Percentiles rank a stretch among this genome's conserved stretches.
Evolutionary conservation across 805 yeast genomes (phyloP).

Genomic region (Ogataea degrootiae): DNA sequence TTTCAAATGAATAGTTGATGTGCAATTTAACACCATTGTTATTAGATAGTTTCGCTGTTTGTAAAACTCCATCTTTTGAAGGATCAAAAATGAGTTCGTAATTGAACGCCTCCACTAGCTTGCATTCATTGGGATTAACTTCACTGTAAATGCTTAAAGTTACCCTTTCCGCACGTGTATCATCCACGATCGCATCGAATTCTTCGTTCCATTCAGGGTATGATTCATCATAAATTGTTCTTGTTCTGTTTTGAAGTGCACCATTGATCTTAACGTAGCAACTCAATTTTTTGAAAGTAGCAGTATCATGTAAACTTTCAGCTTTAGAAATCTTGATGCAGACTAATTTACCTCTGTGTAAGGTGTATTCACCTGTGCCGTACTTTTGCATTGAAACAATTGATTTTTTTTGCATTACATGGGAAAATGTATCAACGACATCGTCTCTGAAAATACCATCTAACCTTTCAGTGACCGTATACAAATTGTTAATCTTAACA

Average conservation of each 20-base stretch:
- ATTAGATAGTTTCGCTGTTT: slow-evolving; percentile 4
- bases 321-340: slow-evolving; percentile 12
- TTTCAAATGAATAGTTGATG: slow-evolving; percentile 13
- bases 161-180: slow-evolving; percentile 4
- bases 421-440: slow-evolving; percentile 10
- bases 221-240: slow-evolving; percentile 10
- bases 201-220: slow-evolving; percentile 20
- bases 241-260: slow-evolving; percentile 13
- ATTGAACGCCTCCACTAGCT: slow-evolving; percentile 7
- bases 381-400: not conserved
- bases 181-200: slow-evolving; percentile 12
- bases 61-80: slow-evolving; percentile 12
- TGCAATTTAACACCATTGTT: slow-evolving; percentile 6
- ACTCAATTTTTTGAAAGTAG: slow-evolving; percentile 3
- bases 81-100: slow-evolving; percentile 9
- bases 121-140: slow-evolving; percentile 3
- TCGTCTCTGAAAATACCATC: slow-evolving; percentile 16
- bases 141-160: slow-evolving; percentile 12
- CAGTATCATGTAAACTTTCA: slow-evolving; percentile 13
- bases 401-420: slow-evolving; percentile 1
- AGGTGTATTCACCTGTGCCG: not conserved
- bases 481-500: slow-evolving; percentile 16
- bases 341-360: slow-evolving; percentile 7
- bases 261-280: slow-evolving; percentile 15
- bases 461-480: slow-evolving; percentile 9